Percentiles rank a stretch among this genome's conserved stretches.
These are phyloP conservation scores for Cercospora canescens DNA, from an alignment of 2,329 filamentous ascomycete genomes.

Conservation along the genomic window DNA sequence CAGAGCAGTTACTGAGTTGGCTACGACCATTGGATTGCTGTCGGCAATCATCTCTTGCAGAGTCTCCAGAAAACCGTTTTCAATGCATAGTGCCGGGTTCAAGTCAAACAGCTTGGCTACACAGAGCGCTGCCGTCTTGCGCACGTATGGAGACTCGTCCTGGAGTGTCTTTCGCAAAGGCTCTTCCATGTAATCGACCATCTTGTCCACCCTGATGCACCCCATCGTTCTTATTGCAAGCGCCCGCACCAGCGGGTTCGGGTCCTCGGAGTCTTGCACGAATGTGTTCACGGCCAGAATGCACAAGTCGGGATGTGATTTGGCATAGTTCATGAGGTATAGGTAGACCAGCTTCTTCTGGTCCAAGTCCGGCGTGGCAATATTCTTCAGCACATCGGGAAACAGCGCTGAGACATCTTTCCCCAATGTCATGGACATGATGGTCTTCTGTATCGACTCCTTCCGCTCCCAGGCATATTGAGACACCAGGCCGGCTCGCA, in stretches of 20 bases:
- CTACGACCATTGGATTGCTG: conserved; percentile 98
- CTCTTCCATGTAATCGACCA: conserved; percentile 99
- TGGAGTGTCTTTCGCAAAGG: conserved; percentile 91
- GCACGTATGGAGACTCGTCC: conserved; percentile 97
- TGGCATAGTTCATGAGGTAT: conserved; percentile 99
- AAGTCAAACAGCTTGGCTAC: conserved; percentile 97
- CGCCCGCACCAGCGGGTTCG: conserved; percentile 91
- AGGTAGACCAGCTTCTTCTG: conserved; percentile 99
- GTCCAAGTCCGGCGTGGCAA: conserved; percentile 89
- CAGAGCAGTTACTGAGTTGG: conserved; percentile 92
- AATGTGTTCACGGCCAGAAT: conserved; percentile 99
- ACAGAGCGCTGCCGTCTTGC: conserved; percentile 96
- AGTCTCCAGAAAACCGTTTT: conserved; percentile 93
- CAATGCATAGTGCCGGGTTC: conserved; percentile 87
- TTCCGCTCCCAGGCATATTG: conserved; percentile 99
- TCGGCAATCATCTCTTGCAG: conserved; percentile 96
- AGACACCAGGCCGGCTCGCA: conserved; percentile 90
- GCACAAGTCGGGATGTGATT: conserved; percentile 96
- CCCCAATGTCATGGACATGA: conserved; percentile 99
- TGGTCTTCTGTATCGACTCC: conserved; percentile 98
- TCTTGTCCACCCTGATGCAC: conserved; percentile 97
- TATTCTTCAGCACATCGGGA: conserved; percentile 97
- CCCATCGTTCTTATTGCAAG: conserved; percentile 98
- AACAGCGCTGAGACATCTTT: conserved; percentile 98
- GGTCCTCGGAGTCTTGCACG: conserved; percentile 97